Base-by-base conservation (phyloP, 2,329 filamentous ascomycete genomes). In the Neophaeococcomyces mojaviensis region DNA sequence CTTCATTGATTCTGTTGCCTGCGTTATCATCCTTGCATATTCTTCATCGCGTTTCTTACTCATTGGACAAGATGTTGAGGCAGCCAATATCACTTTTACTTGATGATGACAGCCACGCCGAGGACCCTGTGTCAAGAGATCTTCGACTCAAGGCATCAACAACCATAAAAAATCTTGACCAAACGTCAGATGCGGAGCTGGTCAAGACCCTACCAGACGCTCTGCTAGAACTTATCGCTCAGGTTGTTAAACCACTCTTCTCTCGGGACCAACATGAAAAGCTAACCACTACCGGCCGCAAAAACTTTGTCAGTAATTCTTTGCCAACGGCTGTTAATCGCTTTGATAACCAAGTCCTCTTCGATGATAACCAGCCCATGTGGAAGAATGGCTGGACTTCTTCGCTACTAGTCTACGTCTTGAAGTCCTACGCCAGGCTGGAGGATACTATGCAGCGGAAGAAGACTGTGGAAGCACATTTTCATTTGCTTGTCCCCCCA, bases 401-500 rank as follows among this genome's bases (percentile, higher is more conserved):
- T 3, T 30, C 44, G 2, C 28, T 51, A 15, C 45, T 48, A 34
- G 20, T 30, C 15, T 50, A 49, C 24, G 46, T 54, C 9, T 18
- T 55, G 13, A 32, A 26, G 26, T 28, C 34, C 9, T 55, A 55
- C 37, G 1, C 20, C 2, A 10, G 7, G 12, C 30, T 55, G 4
- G n/a, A 8, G 4, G 49, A 47, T 8, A 12, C 8, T 4, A 2
- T 10, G n/a, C n/a, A 33, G 10, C 43, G 44, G 10, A 12, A 48
- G 57, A 32, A 56, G 13, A 49, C 50, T 3, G 26, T 71, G n/a
- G 68, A 71, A 54, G 50, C 55, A 13, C 67, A 71, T 18, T 68
- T 70, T 49, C 64, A 65, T 2, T 60, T 70, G n/a, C 60, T 70
- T 13, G 59, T 70, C 2, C 68, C 68, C 1, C 60, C 68, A 1